Evolutionary conservation across 139 green algal species (phyloP).

Genomic region (Chlorella sp.): DNA sequence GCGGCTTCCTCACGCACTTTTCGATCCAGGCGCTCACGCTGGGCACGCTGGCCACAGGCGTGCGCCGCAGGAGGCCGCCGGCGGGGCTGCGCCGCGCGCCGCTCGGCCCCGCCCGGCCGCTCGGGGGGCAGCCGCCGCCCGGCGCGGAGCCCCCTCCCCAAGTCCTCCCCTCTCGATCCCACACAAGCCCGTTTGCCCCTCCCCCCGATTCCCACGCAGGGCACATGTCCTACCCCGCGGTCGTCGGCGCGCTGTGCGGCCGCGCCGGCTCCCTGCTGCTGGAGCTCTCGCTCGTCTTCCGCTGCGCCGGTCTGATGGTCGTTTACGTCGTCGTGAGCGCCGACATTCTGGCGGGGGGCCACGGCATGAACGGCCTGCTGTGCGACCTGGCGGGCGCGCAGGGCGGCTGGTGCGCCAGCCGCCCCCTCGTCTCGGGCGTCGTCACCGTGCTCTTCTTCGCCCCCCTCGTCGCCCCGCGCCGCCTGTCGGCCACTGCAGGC

Average conservation of each 20-base stretch:
- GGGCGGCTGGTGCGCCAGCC: conserved; percentile 16
- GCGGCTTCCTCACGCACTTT: conserved; percentile 22
- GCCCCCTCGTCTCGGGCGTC: background rate
- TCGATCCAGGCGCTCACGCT: background rate
- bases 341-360: conserved; percentile 24
- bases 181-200: background rate
- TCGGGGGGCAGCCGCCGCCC: background rate
- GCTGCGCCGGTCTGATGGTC: conserved; percentile 20
- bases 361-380: conserved; percentile 14
- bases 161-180: background rate
- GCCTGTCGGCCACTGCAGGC: conserved; percentile 22
- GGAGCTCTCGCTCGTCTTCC: conserved; percentile 28
- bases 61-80: background rate
- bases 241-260: conserved; percentile 21
- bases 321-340: conserved; percentile 26
- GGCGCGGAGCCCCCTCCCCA: background rate
- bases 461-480: conserved; percentile 20
- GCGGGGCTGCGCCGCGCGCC: background rate
- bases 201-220: background rate
- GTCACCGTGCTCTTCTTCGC: conserved; percentile 11
- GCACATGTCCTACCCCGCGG: conserved; percentile 23
- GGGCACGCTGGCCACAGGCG: background rate
- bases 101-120: background rate
- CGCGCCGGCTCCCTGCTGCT: conserved; percentile 10
- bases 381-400: conserved; percentile 17